These are phyloP conservation scores for Cryphonectria nitschkei DNA, from an alignment of 2,329 filamentous ascomycete genomes.

Conservation along the genomic window DNA sequence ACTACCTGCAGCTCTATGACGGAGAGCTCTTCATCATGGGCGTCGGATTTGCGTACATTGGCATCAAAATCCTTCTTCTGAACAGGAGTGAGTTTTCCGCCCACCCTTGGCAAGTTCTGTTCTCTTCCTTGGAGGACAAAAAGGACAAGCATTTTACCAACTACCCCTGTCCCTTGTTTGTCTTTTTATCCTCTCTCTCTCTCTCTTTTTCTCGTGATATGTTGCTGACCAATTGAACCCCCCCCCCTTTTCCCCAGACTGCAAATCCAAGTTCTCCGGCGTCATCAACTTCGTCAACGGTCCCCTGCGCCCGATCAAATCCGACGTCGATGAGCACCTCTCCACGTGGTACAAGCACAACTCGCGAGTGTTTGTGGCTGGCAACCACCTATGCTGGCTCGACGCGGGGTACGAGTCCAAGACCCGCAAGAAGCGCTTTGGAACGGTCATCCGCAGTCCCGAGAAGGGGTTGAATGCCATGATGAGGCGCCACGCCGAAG, in stretches of 20 bases:
- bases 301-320: slow-evolving; percentile 75
- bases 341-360: slow-evolving; percentile 83
- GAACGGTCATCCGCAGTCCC: slow-evolving; percentile 57
- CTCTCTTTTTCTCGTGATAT: neutral
- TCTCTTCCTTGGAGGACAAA: neutral
- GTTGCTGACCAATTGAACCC: neutral
- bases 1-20: slow-evolving; percentile 82
- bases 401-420: slow-evolving; percentile 63
- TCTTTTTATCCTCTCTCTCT: neutral
- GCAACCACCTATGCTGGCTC: slow-evolving; percentile 76
- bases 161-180: neutral
- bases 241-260: slow-evolving; percentile 45
- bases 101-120: neutral
- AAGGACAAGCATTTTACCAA: too few species aligned
- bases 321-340: slow-evolving; percentile 73
- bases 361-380: slow-evolving; percentile 77
- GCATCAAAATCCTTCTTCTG: slow-evolving; percentile 79
- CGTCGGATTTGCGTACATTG: slow-evolving; percentile 85
- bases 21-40: slow-evolving; percentile 84
- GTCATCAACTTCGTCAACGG: slow-evolving; percentile 83
- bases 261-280: slow-evolving; percentile 69
- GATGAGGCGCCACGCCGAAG: slow-evolving; percentile 58
- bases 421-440: slow-evolving; percentile 64
- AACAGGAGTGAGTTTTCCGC: slow-evolving; percentile 63
- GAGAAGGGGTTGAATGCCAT: slow-evolving; percentile 55